Base-by-base conservation (phyloP, 2,329 filamentous ascomycete genomes). In the Exophiala phaeomuriformis region DNA sequence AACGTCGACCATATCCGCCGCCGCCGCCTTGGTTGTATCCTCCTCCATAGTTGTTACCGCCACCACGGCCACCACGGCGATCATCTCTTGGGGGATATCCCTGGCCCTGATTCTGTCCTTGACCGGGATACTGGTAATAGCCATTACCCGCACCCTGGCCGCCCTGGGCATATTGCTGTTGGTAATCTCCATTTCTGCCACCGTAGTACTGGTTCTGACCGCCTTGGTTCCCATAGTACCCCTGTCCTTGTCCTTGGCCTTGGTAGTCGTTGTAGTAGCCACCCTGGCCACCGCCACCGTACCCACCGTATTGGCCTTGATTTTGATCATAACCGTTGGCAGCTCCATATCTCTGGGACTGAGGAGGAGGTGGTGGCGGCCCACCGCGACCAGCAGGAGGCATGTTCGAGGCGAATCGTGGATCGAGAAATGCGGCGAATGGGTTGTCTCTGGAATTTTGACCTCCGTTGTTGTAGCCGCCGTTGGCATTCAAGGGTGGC, bases 371-470 rank as follows among this genome's bases (percentile, higher is more conserved):
- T 31, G 69, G 69, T 56, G 70, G 69, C n/a, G 67, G 68, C 10
- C 68, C 68, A 42, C 19, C 19, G 19, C 61, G 62, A 64, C 67
- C 70, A 7, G 68, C 67, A 19, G 66, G 64, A 31, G 70, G 65
- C 56, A 68, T 66, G 36, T 62, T 64, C 4, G 64, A 66, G 10
- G 63, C 65, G 54, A 73, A 75, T 40, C 65, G 69, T 29, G 72
- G 72, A 56, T 74, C 70, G 33, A 75, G 65, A 57, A 74, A 72
- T n/a, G 72, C 72, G 19, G 72, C 72, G 49, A 74, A 75, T 9
- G 72, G 73, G 56, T 75, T 75, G 27, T 70, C 67, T 52, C 49
- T 47, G 8, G 43, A 32, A 45, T 45, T 54, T 19, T 19, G 19
- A 19, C 19, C 19, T 19, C 19, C 19, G 19, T 19, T 19, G 19